Evolutionary conservation across 1,284 basidiomycete species (phyloP), one percentile per base, ranked within the genome.

Genomic region (Retiboletus flavoniger): DNA sequence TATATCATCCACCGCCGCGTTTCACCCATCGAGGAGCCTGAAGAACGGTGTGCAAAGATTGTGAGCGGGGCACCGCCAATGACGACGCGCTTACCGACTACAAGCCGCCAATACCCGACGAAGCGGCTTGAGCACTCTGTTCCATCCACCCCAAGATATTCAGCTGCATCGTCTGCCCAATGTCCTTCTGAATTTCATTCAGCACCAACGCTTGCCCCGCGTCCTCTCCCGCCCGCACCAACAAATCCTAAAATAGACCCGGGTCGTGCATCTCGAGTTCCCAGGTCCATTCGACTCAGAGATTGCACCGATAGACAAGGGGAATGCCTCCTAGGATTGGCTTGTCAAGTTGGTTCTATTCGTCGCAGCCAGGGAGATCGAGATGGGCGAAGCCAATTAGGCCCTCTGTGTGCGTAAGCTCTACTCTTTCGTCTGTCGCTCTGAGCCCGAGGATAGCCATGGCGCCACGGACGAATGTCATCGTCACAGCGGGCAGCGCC

Each of bases 81-180:
- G 29, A 44, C 10, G 17, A 44, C 13, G n/a, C 38, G 13, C 87
- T 69, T 58, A 91, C 91, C 92, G 87, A 63, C 93, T 93, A 70
- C 96, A 98, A 0, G 95, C 96, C 26, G 82, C 84, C 66, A 99
- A 76, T 40, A 99, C 89, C 55, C 95, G 79, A 38, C 95, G 79
- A 49, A 99, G 73, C n/a, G n/a, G n/a, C 74, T 99, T 99, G 50
- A 87, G 81, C 8, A 98, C 94, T 1, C 96, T 96, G 0, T 91
- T 0, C 95, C 95, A 67, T 95, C 92, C 1, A 94, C 91, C 1
- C 93, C 96, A 96, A 98, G 35, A 98, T 81, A 67, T 98, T 98
- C 39, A 95, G 76, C 0, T 95, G 96, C 87, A 98, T 97, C 38
- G 92, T 96, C 69, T 93, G 73, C 51, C 88, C 84, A 0, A 98